phyloP scores from a whole-genome alignment of 2,329 filamentous ascomycete species.

The Arthrobotrys iridis region DNA sequence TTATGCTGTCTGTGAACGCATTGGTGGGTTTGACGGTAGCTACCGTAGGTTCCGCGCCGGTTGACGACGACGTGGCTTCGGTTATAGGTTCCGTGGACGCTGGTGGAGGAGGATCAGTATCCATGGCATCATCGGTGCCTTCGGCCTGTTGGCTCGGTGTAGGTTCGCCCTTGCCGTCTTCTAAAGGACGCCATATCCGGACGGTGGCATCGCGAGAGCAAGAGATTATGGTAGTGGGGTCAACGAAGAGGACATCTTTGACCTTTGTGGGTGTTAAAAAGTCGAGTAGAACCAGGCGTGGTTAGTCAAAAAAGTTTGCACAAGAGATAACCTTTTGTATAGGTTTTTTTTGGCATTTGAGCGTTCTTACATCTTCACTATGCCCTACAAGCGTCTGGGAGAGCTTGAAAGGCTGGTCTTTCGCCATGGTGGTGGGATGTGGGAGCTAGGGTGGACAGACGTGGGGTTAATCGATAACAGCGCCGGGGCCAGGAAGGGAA shows the following conservation, averaged over 20 bases:
- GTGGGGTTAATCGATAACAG: slow-evolving; percentile 47
- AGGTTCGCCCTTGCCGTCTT: neutral
- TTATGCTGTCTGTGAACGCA: slow-evolving; percentile 78
- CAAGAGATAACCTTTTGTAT: no score
- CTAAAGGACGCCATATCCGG: slow-evolving; percentile 74
- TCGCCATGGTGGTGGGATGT: slow-evolving; percentile 68
- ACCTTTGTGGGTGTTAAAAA: no score
- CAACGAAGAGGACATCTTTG: slow-evolving; percentile 82
- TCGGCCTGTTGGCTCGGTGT: neutral
- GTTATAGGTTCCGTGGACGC: neutral
- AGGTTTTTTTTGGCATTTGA: no score
- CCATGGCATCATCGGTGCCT: slow-evolving; percentile 61
- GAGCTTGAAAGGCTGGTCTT: slow-evolving; percentile 76
- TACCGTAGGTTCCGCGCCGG: slow-evolving; percentile 61
- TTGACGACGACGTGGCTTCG: neutral
- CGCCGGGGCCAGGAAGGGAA: slow-evolving; percentile 5
- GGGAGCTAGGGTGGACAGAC: neutral
- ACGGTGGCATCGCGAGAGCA: slow-evolving; percentile 93
- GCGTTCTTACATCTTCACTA: slow-evolving; percentile 79
- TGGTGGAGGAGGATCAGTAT: slow-evolving; percentile 22
- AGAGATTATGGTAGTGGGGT: slow-evolving; percentile 77
- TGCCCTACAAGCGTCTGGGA: slow-evolving; percentile 89
- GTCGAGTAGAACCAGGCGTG: neutral
- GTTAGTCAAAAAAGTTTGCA: slow-evolving; percentile 16
- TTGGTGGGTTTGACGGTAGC: slow-evolving; percentile 68